Evolutionary conservation across 345 rosid species (phyloP).

Genomic region (Lepidium aucheri): DNA sequence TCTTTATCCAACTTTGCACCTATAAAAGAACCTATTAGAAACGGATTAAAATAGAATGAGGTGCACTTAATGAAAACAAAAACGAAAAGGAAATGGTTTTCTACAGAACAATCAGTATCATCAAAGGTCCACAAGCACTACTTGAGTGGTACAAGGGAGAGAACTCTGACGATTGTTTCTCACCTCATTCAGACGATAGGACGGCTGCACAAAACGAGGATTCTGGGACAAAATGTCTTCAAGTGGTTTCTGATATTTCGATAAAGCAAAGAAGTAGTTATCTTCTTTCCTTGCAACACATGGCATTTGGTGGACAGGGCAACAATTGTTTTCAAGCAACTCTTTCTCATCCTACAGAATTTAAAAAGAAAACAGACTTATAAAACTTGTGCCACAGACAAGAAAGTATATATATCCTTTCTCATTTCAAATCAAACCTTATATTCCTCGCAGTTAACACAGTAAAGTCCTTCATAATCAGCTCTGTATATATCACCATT

Average conservation of each 20-base stretch:
- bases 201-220: conserved; percentile 84
- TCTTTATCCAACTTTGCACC: conserved; percentile 92
- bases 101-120: background rate
- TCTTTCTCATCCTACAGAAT: conserved; percentile 86
- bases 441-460: conserved; percentile 93
- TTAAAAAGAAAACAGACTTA: background rate
- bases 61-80: background rate
- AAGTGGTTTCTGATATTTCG: conserved; percentile 72
- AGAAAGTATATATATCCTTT: background rate
- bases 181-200: conserved; percentile 83
- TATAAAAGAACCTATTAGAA: conserved; percentile 27
- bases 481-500: conserved; percentile 86
- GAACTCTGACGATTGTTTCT: background rate
- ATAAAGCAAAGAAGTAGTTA: conserved; percentile 83
- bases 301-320: conserved; percentile 81
- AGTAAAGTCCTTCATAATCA: conserved; percentile 89
- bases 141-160: background rate
- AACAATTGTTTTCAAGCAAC: conserved; percentile 56
- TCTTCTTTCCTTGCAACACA: conserved; percentile 82
- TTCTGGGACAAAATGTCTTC: conserved; percentile 59
- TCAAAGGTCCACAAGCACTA: conserved; percentile 11
- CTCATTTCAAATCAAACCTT: conserved; percentile 40
- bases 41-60: background rate
- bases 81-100: background rate
- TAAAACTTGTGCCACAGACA: conserved; percentile 6